Percentiles rank a stretch among this genome's conserved stretches.
Conservation (phyloP, 1,284 basidiomycete genomes). For the Omphalotus olearius region DNA sequence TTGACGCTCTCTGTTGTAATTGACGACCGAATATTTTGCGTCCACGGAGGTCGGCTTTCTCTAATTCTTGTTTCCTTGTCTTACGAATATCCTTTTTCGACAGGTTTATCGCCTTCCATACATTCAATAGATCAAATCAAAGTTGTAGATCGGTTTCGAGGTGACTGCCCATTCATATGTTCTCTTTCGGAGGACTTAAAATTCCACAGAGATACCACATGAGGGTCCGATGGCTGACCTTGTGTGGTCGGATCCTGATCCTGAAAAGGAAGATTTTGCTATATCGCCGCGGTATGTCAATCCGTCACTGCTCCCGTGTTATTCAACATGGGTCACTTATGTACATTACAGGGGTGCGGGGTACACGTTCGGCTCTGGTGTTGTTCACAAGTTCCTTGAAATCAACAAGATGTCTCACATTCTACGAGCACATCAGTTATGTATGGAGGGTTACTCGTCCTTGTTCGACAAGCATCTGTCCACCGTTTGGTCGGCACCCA, state of each 20-base stretch:
- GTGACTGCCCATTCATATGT: constrained; percentile 36
- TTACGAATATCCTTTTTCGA: constrained; percentile 2
- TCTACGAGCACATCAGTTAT: constrained; percentile 95
- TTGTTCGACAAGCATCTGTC: constrained; percentile 94
- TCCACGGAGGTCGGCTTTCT: constrained; percentile 78
- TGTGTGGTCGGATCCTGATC: constrained; percentile 99
- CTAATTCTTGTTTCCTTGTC: constrained; percentile 10
- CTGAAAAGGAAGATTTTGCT: constrained; percentile 98
- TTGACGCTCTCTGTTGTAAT: constrained; percentile 97
- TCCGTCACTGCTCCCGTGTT: constrained; percentile 14
- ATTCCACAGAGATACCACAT: constrained; percentile 86
- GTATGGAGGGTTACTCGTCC: constrained; percentile 98
- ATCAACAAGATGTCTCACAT: constrained; percentile 98
- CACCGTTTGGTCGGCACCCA: constrained; percentile 98
- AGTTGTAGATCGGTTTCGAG: constrained; percentile 96
- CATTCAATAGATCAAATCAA: constrained; percentile 99
- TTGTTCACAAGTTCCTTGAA: constrained; percentile 96
- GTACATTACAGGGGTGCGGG: constrained; percentile 78
- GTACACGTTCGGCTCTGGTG: constrained; percentile 97
- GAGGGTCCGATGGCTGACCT: constrained; percentile 99
- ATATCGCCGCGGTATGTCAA: constrained; percentile 86
- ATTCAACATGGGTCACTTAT: constrained; percentile 8
- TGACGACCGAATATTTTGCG: constrained; percentile 98
- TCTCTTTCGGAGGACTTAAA: constrained; percentile 19
- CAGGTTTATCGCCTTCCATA: constrained; percentile 93